phyloP scores from a whole-genome alignment of 2,329 filamentous ascomycete genomes.

The Cladosporium cucumerinum region DNA sequence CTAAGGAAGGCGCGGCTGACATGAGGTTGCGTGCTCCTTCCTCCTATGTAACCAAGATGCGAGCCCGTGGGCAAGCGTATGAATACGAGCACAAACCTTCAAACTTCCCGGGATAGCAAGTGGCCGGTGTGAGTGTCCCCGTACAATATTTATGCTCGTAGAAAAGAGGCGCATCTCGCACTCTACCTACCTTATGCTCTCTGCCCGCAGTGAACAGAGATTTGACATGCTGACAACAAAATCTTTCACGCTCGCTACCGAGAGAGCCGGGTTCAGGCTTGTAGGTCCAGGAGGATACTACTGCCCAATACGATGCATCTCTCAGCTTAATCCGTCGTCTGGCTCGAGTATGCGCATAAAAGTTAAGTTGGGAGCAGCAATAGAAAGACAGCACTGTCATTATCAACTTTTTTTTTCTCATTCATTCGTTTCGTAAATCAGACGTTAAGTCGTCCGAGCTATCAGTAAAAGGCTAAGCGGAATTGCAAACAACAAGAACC shows the following conservation, averaged over 20 bases:
- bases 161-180: neutral
- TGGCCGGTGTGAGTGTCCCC: neutral
- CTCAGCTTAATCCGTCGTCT: neutral
- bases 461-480: neutral
- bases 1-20: neutral
- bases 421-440: neutral
- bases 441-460: neutral
- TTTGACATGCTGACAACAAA: neutral
- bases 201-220: neutral
- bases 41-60: neutral
- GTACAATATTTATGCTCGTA: neutral
- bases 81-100: neutral
- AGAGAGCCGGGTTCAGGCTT: neutral
- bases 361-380: neutral
- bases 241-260: neutral
- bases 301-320: neutral
- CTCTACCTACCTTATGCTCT: neutral
- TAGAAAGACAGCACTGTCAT: too few relatives aligned
- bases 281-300: neutral
- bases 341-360: neutral
- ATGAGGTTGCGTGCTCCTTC: neutral
- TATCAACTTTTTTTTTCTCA: neutral
- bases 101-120: neutral
- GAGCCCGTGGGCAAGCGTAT: neutral
- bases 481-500: neutral